Evolutionary conservation across 768 basidiomycete genomes (phyloP), one percentile per base, ranked within the genome.

Genomic region (Phlebiopsis gigantea): DNA sequence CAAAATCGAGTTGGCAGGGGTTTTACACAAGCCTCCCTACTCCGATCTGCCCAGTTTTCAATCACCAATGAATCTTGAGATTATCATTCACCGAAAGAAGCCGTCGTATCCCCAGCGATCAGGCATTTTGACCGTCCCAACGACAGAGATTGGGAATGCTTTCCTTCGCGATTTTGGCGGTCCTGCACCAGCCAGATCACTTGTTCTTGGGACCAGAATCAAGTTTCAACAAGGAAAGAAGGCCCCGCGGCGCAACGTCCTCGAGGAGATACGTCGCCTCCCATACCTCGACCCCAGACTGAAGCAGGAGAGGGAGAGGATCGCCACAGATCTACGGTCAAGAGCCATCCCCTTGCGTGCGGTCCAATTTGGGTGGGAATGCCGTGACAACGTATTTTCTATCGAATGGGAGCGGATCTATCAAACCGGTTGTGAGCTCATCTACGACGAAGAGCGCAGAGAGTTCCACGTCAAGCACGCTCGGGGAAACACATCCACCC

Each of bases 311-410:
- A 71, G 66, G 52, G 68, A 73, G 56, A 62, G 58, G 25, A 68
- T 64, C 25, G 61, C 66, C 9, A 41, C 51, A 7, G 41, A 56
- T n/a, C 12, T 60, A n/a, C 28, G 22, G 9, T 44, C 56, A 19
- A 46, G 30, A 12, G 25, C 43, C 2, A 55, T 64, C n/a, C 41
- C 55, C 5, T 48, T 64, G 25, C 21, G n/a, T 4, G 44, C 56
- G 2, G 57, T 86, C 26, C 82, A 84, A 62, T 83, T 83, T 60
- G 79, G 81, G 15, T 83, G 82, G 83, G 70, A 74, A 61, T 84
- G 82, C 58, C 75, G 83, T 21, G 82, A 83, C 63, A 65, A 69
- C 4, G 71, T 74, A 0, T 76, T 80, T 57, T 87, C 85, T n/a
- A 67, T 78, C 43, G 83, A 86, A 66, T 83, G 79, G 75, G 79